Conservation (phyloP, 208 protist genomes). For the Trypanosoma congolense region DNA sequence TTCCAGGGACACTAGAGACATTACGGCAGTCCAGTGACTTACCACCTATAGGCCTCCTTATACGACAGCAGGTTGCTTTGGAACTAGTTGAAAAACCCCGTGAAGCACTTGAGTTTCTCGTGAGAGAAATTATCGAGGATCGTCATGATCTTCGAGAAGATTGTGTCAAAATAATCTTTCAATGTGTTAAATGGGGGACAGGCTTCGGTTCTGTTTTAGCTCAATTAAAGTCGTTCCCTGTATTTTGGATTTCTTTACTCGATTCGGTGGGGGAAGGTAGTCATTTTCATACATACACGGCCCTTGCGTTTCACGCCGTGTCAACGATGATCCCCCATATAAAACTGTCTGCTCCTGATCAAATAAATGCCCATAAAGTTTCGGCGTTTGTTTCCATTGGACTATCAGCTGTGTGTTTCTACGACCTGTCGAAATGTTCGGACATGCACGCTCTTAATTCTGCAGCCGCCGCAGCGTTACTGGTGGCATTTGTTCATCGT, state of each 20-base stretch:
- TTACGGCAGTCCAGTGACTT: conserved; percentile 39
- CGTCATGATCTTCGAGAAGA: conserved; percentile 27
- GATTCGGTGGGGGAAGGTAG: conserved; percentile 46
- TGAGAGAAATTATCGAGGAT: conserved; percentile 57
- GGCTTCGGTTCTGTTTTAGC: conserved; percentile 75
- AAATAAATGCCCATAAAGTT: conserved; percentile 67
- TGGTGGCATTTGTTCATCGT: conserved; percentile 74
- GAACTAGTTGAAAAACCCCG: conserved; percentile 73
- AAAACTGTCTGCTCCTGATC: conserved; percentile 77
- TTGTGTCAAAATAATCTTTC: conserved; percentile 78
- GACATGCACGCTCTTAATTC: conserved; percentile 48
- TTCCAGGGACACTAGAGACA: conserved; percentile 21
- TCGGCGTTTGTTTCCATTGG: conserved; percentile 53
- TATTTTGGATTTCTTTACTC: conserved; percentile 74
- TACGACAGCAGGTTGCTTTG: conserved; percentile 73
- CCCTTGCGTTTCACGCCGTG: conserved; percentile 70
- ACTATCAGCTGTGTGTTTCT: conserved; percentile 62
- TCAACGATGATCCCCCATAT: conserved; percentile 78
- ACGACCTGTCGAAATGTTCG: conserved; percentile 26
- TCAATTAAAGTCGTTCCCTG: conserved; percentile 64
- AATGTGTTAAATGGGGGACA: conserved; percentile 78
- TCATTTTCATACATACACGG: conserved; percentile 48
- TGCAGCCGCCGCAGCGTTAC: conserved; percentile 59
- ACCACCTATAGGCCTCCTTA: conserved; percentile 51
- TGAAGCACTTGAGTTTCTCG: conserved; percentile 49